phyloP scores from a whole-genome alignment of 352 stramenopile genomes.

The Pilasporangium apinafurcum region DNA sequence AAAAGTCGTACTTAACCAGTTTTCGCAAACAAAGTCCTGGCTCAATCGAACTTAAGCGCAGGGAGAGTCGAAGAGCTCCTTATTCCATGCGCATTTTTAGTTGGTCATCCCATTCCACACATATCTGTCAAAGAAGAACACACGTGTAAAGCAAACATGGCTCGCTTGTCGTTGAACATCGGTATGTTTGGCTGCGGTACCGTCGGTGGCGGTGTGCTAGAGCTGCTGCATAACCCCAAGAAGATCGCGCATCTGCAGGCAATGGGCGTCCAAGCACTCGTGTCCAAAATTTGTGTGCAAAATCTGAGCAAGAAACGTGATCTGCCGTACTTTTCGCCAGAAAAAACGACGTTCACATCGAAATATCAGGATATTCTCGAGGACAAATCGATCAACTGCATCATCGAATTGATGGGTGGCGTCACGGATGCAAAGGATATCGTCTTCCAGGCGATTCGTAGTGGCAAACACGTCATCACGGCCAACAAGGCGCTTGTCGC shows the following conservation, averaged over 20 bases:
- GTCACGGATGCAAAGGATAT: conserved; percentile 92
- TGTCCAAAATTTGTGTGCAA: conserved; percentile 86
- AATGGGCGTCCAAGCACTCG: conserved; percentile 65
- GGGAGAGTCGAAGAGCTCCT: no score
- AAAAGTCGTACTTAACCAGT: no score
- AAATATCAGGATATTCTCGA: conserved; percentile 85
- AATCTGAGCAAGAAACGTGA: conserved; percentile 72
- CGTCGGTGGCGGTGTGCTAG: conserved; percentile 83
- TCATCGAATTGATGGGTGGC: conserved; percentile 96
- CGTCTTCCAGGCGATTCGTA: conserved; percentile 86
- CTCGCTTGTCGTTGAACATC: conserved; percentile 59
- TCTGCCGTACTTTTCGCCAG: conserved; percentile 42
- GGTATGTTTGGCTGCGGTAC: conserved; percentile 88
- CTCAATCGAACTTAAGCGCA: no score
- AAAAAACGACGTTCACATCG: conserved; percentile 48
- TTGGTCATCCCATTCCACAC: no score
- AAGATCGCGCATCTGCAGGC: conserved; percentile 43
- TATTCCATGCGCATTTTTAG: no score
- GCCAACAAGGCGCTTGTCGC: conserved; percentile 96
- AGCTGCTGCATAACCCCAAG: conserved; percentile 70
- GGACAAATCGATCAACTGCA: conserved; percentile 92
- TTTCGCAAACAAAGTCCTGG: no score
- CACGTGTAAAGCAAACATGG: no score
- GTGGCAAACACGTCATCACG: conserved; percentile 94
- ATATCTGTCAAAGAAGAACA: no score